Evolutionary conservation across 495 filamentous ascomycete species (phyloP).

Genomic region (Neohortaea acidophila): DNA sequence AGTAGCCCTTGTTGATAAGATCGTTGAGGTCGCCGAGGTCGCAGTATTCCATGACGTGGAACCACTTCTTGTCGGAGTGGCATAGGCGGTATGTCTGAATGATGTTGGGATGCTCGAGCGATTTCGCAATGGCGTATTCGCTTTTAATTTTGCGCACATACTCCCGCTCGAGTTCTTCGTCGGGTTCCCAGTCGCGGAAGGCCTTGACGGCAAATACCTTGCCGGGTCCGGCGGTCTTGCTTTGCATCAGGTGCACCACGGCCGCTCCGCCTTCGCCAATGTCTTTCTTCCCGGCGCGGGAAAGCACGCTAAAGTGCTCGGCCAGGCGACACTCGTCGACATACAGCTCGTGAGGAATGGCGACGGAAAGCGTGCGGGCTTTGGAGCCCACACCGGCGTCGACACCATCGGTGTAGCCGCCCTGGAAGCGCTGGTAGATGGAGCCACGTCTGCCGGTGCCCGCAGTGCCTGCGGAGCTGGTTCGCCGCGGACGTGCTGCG

Average conservation of each 20-base stretch:
- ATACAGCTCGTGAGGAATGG: conserved; percentile 4
- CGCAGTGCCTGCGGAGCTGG: background rate
- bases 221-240: conserved; percentile 27
- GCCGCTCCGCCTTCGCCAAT: conserved; percentile 60
- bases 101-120: conserved; percentile 63
- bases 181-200: conserved; percentile 47
- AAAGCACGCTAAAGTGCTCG: conserved; percentile 32
- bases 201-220: conserved; percentile 62
- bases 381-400: conserved; percentile 13
- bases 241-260: conserved; percentile 53
- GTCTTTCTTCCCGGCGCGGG: conserved; percentile 17
- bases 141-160: conserved; percentile 68
- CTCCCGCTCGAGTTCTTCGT: conserved; percentile 42
- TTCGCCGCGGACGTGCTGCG: background rate
- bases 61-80: conserved; percentile 48
- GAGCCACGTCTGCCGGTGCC: conserved; percentile 7
- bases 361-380: conserved; percentile 9
- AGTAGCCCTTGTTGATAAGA: conserved; percentile 48
- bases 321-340: conserved; percentile 16
- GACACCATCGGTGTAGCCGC: conserved; percentile 4
- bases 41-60: conserved; percentile 79
- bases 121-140: conserved; percentile 64
- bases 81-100: conserved; percentile 58
- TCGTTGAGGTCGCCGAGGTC: conserved; percentile 54
- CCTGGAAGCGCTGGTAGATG: conserved; percentile 2